Conservation (phyloP, 176 grass and related monocot genomes). For the Oryza coarctata region DNA sequence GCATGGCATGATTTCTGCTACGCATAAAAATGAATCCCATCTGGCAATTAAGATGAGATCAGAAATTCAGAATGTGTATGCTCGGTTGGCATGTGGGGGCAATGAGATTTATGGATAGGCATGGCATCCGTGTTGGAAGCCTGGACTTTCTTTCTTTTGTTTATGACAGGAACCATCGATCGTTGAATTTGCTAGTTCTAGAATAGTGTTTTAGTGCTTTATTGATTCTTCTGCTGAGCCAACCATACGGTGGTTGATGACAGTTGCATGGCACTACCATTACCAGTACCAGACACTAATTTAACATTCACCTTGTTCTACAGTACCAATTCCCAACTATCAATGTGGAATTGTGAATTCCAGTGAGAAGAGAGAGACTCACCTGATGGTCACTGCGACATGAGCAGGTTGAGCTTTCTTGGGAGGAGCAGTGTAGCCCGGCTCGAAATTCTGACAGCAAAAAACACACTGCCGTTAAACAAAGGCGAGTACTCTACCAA, state of each 20-base stretch:
- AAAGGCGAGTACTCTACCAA: not conserved
- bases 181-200: constrained; percentile 19
- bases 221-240: not conserved
- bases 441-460: constrained; percentile 70
- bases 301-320: constrained; percentile 33
- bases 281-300: not conserved
- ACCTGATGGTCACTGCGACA: constrained; percentile 75
- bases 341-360: not conserved
- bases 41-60: not conserved
- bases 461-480: constrained; percentile 16
- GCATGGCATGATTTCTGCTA: not conserved
- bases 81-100: not conserved
- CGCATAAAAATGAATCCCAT: not conserved
- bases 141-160: not conserved
- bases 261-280: not conserved
- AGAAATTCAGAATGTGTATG: not conserved
- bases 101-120: not conserved
- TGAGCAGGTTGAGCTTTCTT: constrained; percentile 54
- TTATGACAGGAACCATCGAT: not conserved
- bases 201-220: not conserved
- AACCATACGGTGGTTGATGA: not conserved
- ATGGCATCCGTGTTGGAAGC: not conserved
- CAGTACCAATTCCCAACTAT: not conserved
- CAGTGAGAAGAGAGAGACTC: not conserved
- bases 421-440: constrained; percentile 61